These are phyloP conservation scores for Phytophthora foliorum DNA, from an alignment of 352 stramenopile genomes.

Conservation along the genomic window DNA sequence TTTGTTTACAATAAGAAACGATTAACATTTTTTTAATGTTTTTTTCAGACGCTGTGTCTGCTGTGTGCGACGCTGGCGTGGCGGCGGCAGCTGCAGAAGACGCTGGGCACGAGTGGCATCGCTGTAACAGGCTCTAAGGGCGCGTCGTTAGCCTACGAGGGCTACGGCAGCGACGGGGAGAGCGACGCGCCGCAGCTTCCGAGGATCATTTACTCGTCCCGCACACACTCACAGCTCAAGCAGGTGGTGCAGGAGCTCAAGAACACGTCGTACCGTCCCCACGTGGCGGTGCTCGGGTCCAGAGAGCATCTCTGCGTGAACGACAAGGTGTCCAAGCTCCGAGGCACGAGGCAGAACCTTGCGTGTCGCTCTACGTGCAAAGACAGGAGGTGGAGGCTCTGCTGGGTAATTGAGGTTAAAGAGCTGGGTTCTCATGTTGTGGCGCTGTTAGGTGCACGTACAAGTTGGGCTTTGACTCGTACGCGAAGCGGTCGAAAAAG, in stretches of 20 bases:
- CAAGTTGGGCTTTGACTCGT: slow-evolving; percentile 82
- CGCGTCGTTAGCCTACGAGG: slow-evolving; percentile 63
- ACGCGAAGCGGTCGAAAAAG: slow-evolving; percentile 60
- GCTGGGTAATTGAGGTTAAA: neutral
- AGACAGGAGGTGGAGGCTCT: slow-evolving; percentile 77
- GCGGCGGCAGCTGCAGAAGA: slow-evolving; percentile 84
- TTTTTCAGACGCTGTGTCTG: slow-evolving; percentile 94
- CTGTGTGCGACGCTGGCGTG: slow-evolving; percentile 96
- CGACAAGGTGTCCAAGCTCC: slow-evolving; percentile 91
- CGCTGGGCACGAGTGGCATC: slow-evolving; percentile 25
- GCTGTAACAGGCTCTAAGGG: neutral
- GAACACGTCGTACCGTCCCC: slow-evolving; percentile 94
- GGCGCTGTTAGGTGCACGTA: slow-evolving; percentile 61
- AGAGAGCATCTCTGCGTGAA: slow-evolving; percentile 98
- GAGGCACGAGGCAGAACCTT: slow-evolving; percentile 89
- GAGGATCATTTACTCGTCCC: slow-evolving; percentile 98
- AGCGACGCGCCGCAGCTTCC: slow-evolving; percentile 60
- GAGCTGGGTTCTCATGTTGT: slow-evolving; percentile 1
- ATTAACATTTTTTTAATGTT: slow-evolving; percentile 2
- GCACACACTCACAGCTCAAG: slow-evolving; percentile 98
- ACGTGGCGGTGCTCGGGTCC: slow-evolving; percentile 93
- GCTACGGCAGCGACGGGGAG: slow-evolving; percentile 46
- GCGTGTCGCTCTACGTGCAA: slow-evolving; percentile 89
- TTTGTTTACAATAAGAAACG: neutral
- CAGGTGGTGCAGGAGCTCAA: slow-evolving; percentile 98